Base-by-base conservation (phyloP, 768 basidiomycete species). In the Kwoniella shandongensis region DNA sequence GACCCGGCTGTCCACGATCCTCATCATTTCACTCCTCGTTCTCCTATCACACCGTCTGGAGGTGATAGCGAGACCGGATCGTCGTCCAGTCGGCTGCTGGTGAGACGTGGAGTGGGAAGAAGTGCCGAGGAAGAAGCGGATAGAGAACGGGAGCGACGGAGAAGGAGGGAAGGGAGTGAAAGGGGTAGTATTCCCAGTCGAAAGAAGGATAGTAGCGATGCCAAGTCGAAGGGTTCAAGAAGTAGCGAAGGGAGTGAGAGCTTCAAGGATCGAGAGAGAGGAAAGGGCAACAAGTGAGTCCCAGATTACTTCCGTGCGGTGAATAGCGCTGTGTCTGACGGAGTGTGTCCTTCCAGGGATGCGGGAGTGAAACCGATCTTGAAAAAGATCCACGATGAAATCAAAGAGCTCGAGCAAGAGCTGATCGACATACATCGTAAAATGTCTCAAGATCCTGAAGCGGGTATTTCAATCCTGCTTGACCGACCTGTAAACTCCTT, bases 1-100 rank as follows among this genome's bases (percentile, higher is more conserved):
- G 91, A 98, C 71, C 89, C 88, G 57, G 82, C 88, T 36, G 86
- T 89, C 68, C 89, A 98, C 74, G 90, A 98, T 74, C 91, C 96
- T 0, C 83, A 91, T 29, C 83, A 87, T 11, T 98, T 98, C 77
- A 79, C 84, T 10, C 51, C 49, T 17, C 27, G 45, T 20, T 25
- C 54, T 45, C 40, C 56, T 18, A 29, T 52, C 4, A 25, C 44
- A 56, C 59, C 22, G 36, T 48, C 32, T 41, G 36, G 8, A 41
- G 18, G 10, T 20, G 32, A 32, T 6, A 32, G 32, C 38, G 26
- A 57, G 17, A 20, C 40, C 23, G 55, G 25, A 18, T 32, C 47
- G 51, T 35, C 51, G 50, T 54, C 55, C 36, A 38, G 39, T 22
- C 51, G 44, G 25, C 42, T 29, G 26, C 26, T 64, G 10, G 27